Evolutionary conservation across 768 basidiomycete genomes (phyloP), one percentile per base, ranked within the genome.

Genomic region (Favolaschia claudopus): DNA sequence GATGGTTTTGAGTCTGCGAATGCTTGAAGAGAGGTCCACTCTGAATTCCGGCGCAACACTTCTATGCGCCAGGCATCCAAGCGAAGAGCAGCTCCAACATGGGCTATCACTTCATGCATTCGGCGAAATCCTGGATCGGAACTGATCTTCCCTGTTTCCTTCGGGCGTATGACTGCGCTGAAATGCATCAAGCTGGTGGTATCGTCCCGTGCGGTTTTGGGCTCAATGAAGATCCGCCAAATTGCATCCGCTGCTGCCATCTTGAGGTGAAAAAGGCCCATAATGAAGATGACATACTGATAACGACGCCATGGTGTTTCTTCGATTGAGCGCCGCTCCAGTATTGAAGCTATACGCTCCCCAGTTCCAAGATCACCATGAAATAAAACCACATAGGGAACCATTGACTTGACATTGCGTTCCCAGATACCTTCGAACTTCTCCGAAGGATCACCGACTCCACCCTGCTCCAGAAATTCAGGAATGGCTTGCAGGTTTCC

Each of bases 41-140:
- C 31, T 7, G 45, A 22, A 20, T 58, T 58, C 3, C 37, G 31
- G 4, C 46, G 22, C 0, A 34, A 14, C 0, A 64, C 59, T 20
- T 70, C 69, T 0, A 65, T 62, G 4, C 59, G 12, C 75, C 74
- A 78, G 37, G 59, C 68, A 32, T 74, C 62, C 2, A 76, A 40
- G 7, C 51, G 15, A 0, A 45, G 13, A 9, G 63, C 67, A 15
- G 46, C 60, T 3, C 65, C 67, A 31, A 22, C 39, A 38, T 77
- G 59, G 0, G 10, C 12, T 12, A 74, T 66, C 0, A 69, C 19
- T 14, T 72, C 42, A 31, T 74, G 72, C 63, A 72, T 72, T 17
- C 56, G 31, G 1, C 63, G 56, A 33, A 72, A 74, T n/a, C 63
- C 63, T 4, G 70, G 71, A 28, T 72, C 69, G 4, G 58, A 31